Base-by-base conservation (phyloP, 495 filamentous ascomycete genomes). In the Penicillium longicatenatum region DNA sequence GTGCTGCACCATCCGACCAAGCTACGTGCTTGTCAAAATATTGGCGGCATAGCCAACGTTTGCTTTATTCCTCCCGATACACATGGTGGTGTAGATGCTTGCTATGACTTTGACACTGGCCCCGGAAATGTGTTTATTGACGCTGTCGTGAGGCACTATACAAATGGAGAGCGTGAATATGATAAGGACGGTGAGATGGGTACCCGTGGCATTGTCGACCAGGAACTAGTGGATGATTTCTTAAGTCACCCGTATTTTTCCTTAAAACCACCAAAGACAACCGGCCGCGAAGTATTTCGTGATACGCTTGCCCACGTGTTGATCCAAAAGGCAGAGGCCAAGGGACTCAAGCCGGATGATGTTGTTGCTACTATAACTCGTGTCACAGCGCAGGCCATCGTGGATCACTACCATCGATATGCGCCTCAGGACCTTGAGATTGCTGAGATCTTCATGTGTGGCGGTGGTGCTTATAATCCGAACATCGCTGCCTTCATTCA, bases 371-470 rank as follows among this genome's bases (percentile, higher is more conserved):
- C 79, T 1, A 76, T 84, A 24, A 84, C 83, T 16, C 75, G 82
- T 19, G 78, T 84, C 55, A 85, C 82, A 2, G 79, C 82, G 1
- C 77, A 84, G 57, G 75, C 80, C 6, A 84, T 84, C 39, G 77
- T 83, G 42, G 74, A 83, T 12, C 80, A 83, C 49, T 84, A 84
- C 70, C 67, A 69, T 16, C 75, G 77, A 29, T 84, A 78, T 59
- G 75, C 76, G 16, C 80, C 80, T 6, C 62, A 72, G 43, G 70
- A 70, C 24, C 65, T 81, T n/a, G 73, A 79, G 57, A 75, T 79
- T 46, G 72, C 70, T 2, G 82, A 86, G 67, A 78, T 84, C 42
- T 86, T 79, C 70, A 82, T 86, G 77, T 84, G 81, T 67, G 82
- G 82, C 16, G 83, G 82, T 16, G 83, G 82, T 17, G 82, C 81